phyloP scores from a whole-genome alignment of 2,329 filamentous ascomycete species.

The Myotisia sp. region DNA sequence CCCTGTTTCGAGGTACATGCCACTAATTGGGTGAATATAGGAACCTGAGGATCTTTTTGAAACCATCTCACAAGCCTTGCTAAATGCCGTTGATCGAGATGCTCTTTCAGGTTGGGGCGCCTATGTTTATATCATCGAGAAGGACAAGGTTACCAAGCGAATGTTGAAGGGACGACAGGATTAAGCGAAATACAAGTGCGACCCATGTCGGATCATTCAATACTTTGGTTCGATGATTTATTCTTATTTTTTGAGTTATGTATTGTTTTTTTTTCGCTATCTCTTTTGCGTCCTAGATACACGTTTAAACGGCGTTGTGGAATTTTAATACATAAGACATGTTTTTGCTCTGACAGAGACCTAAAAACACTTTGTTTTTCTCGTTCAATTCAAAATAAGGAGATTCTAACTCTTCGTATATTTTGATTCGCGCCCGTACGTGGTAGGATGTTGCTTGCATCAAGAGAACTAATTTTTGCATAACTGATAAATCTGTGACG shows the following conservation, averaged over 20 bases:
- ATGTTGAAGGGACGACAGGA: slow-evolving; percentile 97
- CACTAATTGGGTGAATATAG: slow-evolving; percentile 30
- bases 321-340: too few species aligned
- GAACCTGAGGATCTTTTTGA: slow-evolving; percentile 91
- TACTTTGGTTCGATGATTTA: background rate
- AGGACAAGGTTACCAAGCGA: slow-evolving; percentile 98
- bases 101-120: slow-evolving; percentile 96
- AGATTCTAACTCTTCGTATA: too few species aligned
- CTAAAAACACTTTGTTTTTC: too few species aligned
- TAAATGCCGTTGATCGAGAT: slow-evolving; percentile 93
- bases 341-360: too few species aligned
- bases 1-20: background rate
- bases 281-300: too few species aligned
- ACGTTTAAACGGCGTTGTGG: slow-evolving; percentile 2
- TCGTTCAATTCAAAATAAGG: too few species aligned
- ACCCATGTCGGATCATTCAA: background rate
- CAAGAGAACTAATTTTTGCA: too few species aligned
- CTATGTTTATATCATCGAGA: slow-evolving; percentile 98
- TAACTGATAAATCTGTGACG: too few species aligned
- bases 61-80: slow-evolving; percentile 87
- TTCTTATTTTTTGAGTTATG: background rate
- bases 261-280: slow-evolving; percentile 1
- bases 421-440: too few species aligned
- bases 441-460: too few species aligned
- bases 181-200: slow-evolving; percentile 30